These are phyloP conservation scores for Hymenochaete sp. DNA, from an alignment of 1,284 basidiomycete genomes.

Conservation along the genomic window DNA sequence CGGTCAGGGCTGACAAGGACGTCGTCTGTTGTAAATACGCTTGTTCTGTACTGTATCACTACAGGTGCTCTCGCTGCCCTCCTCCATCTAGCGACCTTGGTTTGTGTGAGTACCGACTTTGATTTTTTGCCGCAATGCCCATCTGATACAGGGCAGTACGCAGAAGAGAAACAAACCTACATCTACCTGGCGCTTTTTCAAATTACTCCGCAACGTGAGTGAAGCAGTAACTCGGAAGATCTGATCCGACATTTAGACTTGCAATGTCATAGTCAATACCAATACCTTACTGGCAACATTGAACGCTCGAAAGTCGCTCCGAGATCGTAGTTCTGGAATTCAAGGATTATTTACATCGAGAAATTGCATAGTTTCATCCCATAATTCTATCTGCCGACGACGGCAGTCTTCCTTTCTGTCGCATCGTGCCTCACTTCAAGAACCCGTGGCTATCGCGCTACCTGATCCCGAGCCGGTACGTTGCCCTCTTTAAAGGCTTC, in stretches of 20 bases:
- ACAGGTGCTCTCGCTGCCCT: slow-evolving; percentile 3
- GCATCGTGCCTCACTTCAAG: no score
- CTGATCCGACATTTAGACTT: background rate
- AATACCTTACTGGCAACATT: slow-evolving; percentile 13
- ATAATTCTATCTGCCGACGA: no score
- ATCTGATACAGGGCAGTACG: no score
- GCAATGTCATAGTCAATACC: slow-evolving; percentile 3
- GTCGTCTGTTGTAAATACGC: slow-evolving; percentile 2
- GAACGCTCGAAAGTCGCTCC: slow-evolving; percentile 11
- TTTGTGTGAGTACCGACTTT: slow-evolving; percentile 3
- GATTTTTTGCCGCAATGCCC: no score
- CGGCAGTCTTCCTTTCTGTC: no score
- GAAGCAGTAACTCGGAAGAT: background rate
- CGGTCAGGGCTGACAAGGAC: slow-evolving; percentile 4
- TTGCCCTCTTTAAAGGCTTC: no score
- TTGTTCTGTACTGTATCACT: slow-evolving; percentile 6
- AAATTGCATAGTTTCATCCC: no score
- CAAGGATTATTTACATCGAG: no score
- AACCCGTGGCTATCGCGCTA: no score
- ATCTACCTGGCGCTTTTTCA: slow-evolving; percentile 8
- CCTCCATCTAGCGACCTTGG: slow-evolving; percentile 5
- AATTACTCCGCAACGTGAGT: slow-evolving; percentile 6
- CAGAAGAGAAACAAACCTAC: no score
- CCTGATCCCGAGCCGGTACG: no score
- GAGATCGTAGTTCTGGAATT: no score